Evolutionary conservation across 2,329 filamentous ascomycete genomes (phyloP), one percentile per base, ranked within the genome.

Genomic region (Penicillium sclerotiorum): DNA sequence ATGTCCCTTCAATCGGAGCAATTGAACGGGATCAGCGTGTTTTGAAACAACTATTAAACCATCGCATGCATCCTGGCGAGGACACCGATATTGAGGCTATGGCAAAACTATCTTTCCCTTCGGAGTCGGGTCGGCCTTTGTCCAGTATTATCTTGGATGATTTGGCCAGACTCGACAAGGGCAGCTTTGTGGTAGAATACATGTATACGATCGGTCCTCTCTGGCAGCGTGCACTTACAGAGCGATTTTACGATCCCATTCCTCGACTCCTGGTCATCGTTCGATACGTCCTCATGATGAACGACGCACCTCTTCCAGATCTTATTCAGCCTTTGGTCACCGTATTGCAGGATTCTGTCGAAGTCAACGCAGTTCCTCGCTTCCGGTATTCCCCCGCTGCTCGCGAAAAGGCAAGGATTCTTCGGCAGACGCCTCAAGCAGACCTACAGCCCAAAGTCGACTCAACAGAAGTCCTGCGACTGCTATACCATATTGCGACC

Each of bases 161-260:
- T 13, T 68, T 82, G 36, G 69, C 77, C 1, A 63, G 60, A 18
- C 63, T 73, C 3, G 63, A 76, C 36, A 69, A 71, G 4, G 71
- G 74, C 13, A 73, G 73, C 41, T 74, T 82, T 37, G 67, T 78
- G 5, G 56, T 78, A 9, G 74, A 75, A 41, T 73, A 84, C 45
- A 77, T 77, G 25, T 68, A 73, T 45, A 71, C 76, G 12, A 72
- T 85, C 43, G 69, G 80, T 8, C 68, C 73, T 8, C 54, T 86
- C 5, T 86, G 83, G 83, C 72, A 76, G 25, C 77, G 73, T 21
- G 80, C 81, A 50, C 62, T 85, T 27, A 71, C 75, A 28, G 82
- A 85, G 56, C 75, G 74, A 50, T 80, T 77, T 61, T 77, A 72
- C 52, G 59, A 66, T 21, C 73, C 74, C 3, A 56, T 78, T 8